Base-by-base conservation (phyloP, 495 filamentous ascomycete genomes). In the Penicillium atrosanguineum region DNA sequence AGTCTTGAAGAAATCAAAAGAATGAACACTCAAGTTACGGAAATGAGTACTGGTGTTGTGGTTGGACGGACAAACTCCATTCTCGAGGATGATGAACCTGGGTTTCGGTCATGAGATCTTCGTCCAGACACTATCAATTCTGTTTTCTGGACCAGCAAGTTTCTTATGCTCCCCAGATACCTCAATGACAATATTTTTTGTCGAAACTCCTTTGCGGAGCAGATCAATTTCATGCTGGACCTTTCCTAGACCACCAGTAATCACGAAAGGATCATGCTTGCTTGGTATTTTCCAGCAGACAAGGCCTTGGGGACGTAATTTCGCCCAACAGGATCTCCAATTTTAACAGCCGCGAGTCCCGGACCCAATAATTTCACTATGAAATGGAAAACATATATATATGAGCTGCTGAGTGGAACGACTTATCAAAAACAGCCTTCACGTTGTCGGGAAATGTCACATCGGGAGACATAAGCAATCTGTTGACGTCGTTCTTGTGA, bases 181-280 rank as follows among this genome's bases (percentile, higher is more conserved):
- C 19, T 40, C 38, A 40, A 44, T 19, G 21, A 49, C 47, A 29
- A 49, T 6, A 63, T 77, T 77, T 46, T 64, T 63, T 1, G 69
- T 70, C n/a, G 64, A 69, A 7, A 73, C 61, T 0, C 75, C 77
- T 26, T 67, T 60, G 19, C 50, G 54, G 29, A 64, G 48, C 14
- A 66, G 44, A 59, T 76, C 62, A 34, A 78, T 41, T 18, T 67
- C 77, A 14, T 56, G 60, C 57, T 79, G 71, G 9, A 79, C 49
- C 21, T 56, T 60, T 21, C 74, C 72, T 53, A 82, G 53, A 14
- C 78, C 77, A 1, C 62, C 59, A 2, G 70, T 74, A 1, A 74
- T 65, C 31, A 77, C 65, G 20, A 50, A 36, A 0, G 71, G 62
- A 9, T 65, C 60, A 14, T 73, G 74, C 34, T 69, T 1, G 69